Evolutionary conservation across 2,329 filamentous ascomycete genomes (phyloP).

Genomic region (Nemania serpens): DNA sequence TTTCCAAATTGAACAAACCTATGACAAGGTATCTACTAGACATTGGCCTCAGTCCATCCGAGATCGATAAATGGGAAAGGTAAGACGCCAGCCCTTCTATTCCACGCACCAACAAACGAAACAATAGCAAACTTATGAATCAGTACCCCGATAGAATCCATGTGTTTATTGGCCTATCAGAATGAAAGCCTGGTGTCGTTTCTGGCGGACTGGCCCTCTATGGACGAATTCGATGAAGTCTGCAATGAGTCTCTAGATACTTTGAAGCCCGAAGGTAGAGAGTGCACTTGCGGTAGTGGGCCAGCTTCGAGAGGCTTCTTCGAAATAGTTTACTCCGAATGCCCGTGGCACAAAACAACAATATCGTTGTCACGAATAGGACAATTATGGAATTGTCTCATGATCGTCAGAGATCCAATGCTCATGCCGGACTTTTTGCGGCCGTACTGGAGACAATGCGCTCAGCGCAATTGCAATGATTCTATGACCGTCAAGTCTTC

Average conservation of each 20-base stretch:
- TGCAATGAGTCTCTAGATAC: neutral
- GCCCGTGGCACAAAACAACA: constrained; percentile 2
- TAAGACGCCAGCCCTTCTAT: neutral
- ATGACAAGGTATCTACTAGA: constrained; percentile 6
- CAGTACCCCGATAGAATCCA: neutral
- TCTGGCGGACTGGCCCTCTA: neutral
- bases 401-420: neutral
- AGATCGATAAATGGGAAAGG: neutral
- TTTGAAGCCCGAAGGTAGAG: neutral
- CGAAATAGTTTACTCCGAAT: neutral
- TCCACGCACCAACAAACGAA: neutral
- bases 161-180: neutral
- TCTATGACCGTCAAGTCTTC: neutral
- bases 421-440: neutral
- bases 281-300: neutral
- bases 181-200: too few species aligned
- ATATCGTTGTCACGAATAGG: neutral
- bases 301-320: neutral
- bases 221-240: neutral
- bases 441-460: constrained; percentile 9
- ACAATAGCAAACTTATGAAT: neutral
- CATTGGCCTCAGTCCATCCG: neutral
- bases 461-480: constrained; percentile 16
- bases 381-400: neutral
- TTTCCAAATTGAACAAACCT: neutral